Evolutionary conservation across 2,329 filamentous ascomycete genomes (phyloP).

Genomic region (Dactylellina haptotyla): DNA sequence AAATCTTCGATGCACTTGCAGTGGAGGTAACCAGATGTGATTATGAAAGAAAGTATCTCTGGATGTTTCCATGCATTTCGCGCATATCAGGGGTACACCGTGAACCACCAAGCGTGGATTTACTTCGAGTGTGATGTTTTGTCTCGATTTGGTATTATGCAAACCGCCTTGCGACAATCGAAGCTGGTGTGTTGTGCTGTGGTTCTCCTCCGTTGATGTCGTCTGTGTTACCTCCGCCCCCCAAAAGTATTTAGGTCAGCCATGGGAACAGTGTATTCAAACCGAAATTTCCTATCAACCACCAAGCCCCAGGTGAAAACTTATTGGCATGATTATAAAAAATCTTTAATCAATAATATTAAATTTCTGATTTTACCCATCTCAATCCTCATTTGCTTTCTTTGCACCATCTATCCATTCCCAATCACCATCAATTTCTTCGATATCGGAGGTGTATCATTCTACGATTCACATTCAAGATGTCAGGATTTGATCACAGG

Average conservation of each 20-base stretch:
- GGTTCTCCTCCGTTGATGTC: background rate
- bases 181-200: constrained; percentile 49
- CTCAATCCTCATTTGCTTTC: background rate
- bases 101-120: too few relatives aligned
- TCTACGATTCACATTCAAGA: constrained; percentile 13
- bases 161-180: constrained; percentile 8
- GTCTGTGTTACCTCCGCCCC: constrained; percentile 34
- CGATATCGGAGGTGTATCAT: constrained; percentile 28
- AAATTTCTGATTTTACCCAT: background rate
- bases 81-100: background rate
- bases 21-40: constrained; percentile 10
- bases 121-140: constrained; percentile 2
- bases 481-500: constrained; percentile 53
- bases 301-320: constrained; percentile 27
- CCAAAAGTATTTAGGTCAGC: constrained; percentile 44
- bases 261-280: constrained; percentile 18
- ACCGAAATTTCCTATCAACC: constrained; percentile 7
- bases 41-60: constrained; percentile 10
- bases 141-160: constrained; percentile 5
- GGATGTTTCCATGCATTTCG: constrained; percentile 44
- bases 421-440: background rate
- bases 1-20: constrained; percentile 22
- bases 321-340: constrained; percentile 23
- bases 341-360: background rate
- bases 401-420: background rate